Base-by-base conservation (phyloP, 2,329 filamentous ascomycete species). In the Verticillium klebahnii region DNA sequence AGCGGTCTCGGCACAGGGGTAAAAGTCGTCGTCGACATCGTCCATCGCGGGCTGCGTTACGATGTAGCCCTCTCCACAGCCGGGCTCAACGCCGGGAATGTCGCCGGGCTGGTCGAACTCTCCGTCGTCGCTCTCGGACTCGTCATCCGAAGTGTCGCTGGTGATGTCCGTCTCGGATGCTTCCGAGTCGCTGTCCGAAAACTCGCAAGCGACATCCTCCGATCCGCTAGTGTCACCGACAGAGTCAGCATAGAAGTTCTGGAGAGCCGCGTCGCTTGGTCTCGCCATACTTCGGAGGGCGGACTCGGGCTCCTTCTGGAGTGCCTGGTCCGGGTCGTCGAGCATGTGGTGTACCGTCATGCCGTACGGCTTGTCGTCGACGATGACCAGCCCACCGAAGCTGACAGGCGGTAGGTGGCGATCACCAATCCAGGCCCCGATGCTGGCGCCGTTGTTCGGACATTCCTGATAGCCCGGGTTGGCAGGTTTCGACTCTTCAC, bases 261-360 rank as follows among this genome's bases (percentile, higher is more conserved):
- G 73, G 0, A 79, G 70, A 15, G 73, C 66, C n/a, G 70, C 57
- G 2, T 65, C 63, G 6, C 70, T 71, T 1, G 67, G 73, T 61
- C 69, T 73, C 39, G 69, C 79, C 74, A 71, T 82, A 75, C 72
- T 82, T 55, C 70, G 73, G 61, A 61, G 1, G 67, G 64, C 32
- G 7, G 45, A 23, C 52, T 74, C 66, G 29, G 64, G 67, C 14
- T 64, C 64, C 25, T 66, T 61, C 39, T 58, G 25, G 54, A 62
- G 63, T 55, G 65, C 60, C 69, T 25, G 74, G 3, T 85, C 84
- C 1, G 85, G 85, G 62, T 88, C 85, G 79, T 97, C 94, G 2
- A 98, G 85, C 87, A 98, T 94, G 74, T 98, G 94, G 70, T 98
- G 94, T 0, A 98, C 94, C 25, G 92, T 97, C 91, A 98, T 95